Conservation (phyloP, 208 protist species). For the Leishmania mexicana region DNA sequence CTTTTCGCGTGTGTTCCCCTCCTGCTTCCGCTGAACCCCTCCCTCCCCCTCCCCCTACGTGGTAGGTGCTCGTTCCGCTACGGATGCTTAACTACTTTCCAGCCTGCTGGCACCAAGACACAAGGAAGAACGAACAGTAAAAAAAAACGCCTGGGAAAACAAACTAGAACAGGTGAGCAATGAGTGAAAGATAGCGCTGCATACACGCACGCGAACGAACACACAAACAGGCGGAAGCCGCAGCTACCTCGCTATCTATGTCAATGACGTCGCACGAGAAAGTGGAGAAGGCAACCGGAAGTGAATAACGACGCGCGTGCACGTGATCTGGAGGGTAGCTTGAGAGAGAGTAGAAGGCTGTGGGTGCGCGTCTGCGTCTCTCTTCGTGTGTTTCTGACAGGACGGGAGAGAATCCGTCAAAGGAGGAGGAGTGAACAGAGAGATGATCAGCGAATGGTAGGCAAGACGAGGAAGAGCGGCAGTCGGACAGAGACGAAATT, state of each 20-base stretch:
- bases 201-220: background rate
- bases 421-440: background rate
- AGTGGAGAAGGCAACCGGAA: conserved; percentile 7
- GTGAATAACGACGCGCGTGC: background rate
- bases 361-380: background rate
- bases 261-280: background rate
- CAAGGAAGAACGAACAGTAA: background rate
- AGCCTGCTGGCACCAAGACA: background rate
- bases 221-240: background rate
- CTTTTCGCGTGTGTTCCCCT: background rate
- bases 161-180: background rate
- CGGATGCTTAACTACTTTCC: background rate
- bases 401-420: background rate
- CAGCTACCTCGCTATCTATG: background rate
- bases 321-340: background rate
- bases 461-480: background rate
- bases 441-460: background rate
- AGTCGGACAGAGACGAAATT: background rate
- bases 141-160: background rate
- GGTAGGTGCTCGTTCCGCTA: background rate
- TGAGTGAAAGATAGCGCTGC: background rate
- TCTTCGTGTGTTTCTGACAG: background rate
- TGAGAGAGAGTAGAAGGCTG: background rate
- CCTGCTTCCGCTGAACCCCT: background rate
- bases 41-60: background rate